Evolutionary conservation across 768 basidiomycete genomes (phyloP).

Genomic region (Tremella fuciformis): DNA sequence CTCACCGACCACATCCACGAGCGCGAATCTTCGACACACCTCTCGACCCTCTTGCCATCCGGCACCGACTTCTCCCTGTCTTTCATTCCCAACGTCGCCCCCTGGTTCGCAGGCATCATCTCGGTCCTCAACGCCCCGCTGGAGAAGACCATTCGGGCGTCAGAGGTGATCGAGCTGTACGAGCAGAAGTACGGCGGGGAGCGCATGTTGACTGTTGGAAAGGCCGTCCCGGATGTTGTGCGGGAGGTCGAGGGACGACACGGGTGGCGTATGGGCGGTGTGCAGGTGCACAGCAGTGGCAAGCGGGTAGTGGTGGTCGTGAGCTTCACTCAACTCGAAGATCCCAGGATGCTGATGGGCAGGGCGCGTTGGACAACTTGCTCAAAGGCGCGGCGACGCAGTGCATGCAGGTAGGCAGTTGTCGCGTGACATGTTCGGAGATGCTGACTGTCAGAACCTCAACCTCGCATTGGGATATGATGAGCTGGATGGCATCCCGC

Average conservation of each 20-base stretch:
- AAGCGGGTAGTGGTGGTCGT: conserved; percentile 93
- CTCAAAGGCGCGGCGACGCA: conserved; percentile 99
- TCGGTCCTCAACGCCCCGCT: conserved; percentile 82
- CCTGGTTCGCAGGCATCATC: conserved; percentile 96
- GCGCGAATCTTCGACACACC: conserved; percentile 83
- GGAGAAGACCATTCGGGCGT: conserved; percentile 63
- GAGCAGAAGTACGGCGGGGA: conserved; percentile 74
- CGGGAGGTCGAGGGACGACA: conserved; percentile 74
- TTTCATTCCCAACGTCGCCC: conserved; percentile 80
- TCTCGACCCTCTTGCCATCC: conserved; percentile 58
- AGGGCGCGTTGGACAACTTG: conserved; percentile 94
- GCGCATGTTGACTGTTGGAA: conserved; percentile 66
- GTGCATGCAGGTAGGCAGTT: conserved; percentile 74
- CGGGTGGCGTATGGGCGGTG: conserved; percentile 85
- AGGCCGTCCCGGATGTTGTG: conserved; percentile 67
- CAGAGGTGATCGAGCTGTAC: conserved; percentile 69
- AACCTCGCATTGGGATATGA: conserved; percentile 85
- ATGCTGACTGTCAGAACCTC: conserved; percentile 62
- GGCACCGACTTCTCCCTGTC: conserved; percentile 60
- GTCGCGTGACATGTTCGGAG: background rate
- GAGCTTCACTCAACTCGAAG: conserved; percentile 47
- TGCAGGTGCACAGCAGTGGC: conserved; percentile 85
- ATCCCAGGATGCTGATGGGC: background rate
- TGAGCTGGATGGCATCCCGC: conserved; percentile 74
- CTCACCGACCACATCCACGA: conserved; percentile 99